These are phyloP conservation scores for Gigaspora rosea DNA, from an alignment of 192 early-diverging fungal genomes.

Conservation along the genomic window DNA sequence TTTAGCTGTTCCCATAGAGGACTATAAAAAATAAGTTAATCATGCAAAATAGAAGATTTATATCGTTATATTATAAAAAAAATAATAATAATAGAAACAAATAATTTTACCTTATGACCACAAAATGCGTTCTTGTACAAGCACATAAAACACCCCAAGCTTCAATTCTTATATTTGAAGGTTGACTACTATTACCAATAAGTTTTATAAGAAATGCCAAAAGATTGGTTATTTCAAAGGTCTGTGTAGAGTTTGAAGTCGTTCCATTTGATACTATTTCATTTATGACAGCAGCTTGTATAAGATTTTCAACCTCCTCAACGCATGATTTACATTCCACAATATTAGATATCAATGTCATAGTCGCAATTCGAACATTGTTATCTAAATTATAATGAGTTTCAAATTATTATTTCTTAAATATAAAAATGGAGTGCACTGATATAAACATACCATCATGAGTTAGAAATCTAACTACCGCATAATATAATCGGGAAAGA, in stretches of 20 bases:
- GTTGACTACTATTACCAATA: conserved; percentile 13
- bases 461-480: not conserved
- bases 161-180: conserved; percentile 35
- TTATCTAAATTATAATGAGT: not conserved
- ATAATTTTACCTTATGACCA: not conserved
- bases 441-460: conserved; percentile 11
- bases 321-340: conserved; percentile 14
- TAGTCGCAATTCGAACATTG: not conserved
- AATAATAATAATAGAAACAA: not conserved
- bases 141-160: conserved; percentile 46
- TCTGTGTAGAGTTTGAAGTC: too few species aligned
- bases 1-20: conserved; percentile 40
- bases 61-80: not conserved
- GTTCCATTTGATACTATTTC: not conserved
- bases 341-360: conserved; percentile 23
- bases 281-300: not conserved
- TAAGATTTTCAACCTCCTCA: conserved; percentile 9
- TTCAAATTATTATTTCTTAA: not conserved
- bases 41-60: not conserved
- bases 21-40: conserved; percentile 9
- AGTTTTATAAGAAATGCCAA: conserved; percentile 32
- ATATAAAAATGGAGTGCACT: too few species aligned
- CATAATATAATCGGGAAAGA: conserved; percentile 36
- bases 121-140: conserved; percentile 43
- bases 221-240: conserved; percentile 6